Percentiles rank a stretch among this genome's conserved stretches.
phyloP scores from a whole-genome alignment of 2,329 filamentous ascomycete species.

The Amauroascus verrucosus region DNA sequence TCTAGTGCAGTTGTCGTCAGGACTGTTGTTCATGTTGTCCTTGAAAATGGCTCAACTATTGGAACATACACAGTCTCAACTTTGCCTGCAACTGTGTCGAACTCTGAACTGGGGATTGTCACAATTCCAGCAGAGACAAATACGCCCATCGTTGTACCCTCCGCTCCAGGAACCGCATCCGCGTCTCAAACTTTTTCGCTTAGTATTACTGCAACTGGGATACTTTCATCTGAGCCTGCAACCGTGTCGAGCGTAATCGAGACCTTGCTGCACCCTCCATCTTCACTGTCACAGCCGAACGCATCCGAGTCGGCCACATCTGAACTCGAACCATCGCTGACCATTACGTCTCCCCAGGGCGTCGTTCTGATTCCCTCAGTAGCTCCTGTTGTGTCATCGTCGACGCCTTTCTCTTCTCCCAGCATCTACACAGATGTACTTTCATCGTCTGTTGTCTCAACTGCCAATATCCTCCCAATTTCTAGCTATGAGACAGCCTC shows the following conservation, averaged over 20 bases:
- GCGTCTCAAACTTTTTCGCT: background rate
- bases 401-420: background rate
- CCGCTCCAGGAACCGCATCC: background rate
- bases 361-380: background rate
- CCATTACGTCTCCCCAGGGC: background rate
- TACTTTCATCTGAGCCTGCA: background rate
- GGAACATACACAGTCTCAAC: slow-evolving; percentile 19
- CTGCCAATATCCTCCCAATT: background rate
- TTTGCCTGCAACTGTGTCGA: slow-evolving; percentile 21
- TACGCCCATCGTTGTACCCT: slow-evolving; percentile 12
- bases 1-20: slow-evolving; percentile 16
- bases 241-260: background rate
- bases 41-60: slow-evolving; percentile 19
- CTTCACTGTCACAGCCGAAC: background rate
- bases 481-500: background rate
- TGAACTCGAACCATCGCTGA: background rate
- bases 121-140: slow-evolving; percentile 19
- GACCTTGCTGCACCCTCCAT: background rate
- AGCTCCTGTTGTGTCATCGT: background rate
- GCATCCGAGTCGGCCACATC: background rate
- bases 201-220: background rate
- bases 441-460: background rate
- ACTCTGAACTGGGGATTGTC: slow-evolving; percentile 17
- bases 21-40: slow-evolving; percentile 20
- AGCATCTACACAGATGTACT: background rate